These are phyloP conservation scores for Asparagopsis taxiformis DNA, from an alignment of 31 red algal species.

Conservation along the genomic window DNA sequence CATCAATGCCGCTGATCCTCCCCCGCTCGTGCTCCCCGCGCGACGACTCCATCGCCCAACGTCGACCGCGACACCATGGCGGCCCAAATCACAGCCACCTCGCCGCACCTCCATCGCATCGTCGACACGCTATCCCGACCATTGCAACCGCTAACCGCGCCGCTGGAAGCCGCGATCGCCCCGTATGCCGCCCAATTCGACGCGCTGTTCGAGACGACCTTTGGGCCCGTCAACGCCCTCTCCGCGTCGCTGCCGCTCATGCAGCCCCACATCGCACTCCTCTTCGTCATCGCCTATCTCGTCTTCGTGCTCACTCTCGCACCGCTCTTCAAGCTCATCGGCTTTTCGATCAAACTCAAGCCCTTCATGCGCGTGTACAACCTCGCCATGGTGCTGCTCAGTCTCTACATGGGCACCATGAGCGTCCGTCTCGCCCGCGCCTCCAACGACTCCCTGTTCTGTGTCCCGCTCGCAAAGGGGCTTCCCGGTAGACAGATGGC, in stretches of 20 bases:
- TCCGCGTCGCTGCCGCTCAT: slow-evolving; percentile 52
- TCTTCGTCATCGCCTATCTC: slow-evolving; percentile 29
- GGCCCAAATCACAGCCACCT: too few species aligned
- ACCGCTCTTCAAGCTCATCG: slow-evolving; percentile 28
- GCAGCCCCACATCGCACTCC: slow-evolving; percentile 21
- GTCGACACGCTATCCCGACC: too few species aligned
- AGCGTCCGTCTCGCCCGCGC: slow-evolving; percentile 39
- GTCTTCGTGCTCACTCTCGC: slow-evolving; percentile 23
- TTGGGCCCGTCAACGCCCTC: slow-evolving; percentile 40
- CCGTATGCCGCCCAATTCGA: slow-evolving; percentile 31
- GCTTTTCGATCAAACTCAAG: slow-evolving; percentile 53
- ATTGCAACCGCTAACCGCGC: slow-evolving; percentile 8
- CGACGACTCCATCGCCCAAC: too few species aligned
- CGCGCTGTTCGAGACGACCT: slow-evolving; percentile 7
- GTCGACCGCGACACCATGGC: too few species aligned
- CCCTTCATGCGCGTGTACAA: slow-evolving; percentile 78
- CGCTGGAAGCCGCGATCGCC: slow-evolving; percentile 7
- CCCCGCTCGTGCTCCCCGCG: too few species aligned
- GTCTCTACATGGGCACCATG: slow-evolving; percentile 62
- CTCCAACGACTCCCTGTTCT: slow-evolving; percentile 63
- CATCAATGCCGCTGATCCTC: too few species aligned
- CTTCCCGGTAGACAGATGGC: slow-evolving; percentile 49
- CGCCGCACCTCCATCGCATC: too few species aligned
- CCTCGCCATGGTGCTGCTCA: slow-evolving; percentile 69
- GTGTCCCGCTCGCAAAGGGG: slow-evolving; percentile 63